Conservation (phyloP, 2,329 filamentous ascomycete genomes). For the Parascedosporium putredinis region DNA sequence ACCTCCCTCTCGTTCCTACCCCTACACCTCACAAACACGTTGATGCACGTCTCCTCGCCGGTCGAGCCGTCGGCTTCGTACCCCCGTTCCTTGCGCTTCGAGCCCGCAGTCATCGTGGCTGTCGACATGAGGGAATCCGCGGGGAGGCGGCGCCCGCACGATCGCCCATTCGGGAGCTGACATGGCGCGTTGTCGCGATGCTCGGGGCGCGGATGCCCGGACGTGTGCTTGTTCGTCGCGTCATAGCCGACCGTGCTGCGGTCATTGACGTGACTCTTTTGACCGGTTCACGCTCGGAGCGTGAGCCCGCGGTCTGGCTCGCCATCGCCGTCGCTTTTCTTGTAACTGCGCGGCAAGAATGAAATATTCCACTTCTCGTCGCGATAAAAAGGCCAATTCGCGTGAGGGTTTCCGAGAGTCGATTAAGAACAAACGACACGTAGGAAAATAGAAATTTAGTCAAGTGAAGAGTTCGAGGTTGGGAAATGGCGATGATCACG, state of each 20-base stretch:
- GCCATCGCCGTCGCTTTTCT: constrained; percentile 1
- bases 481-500: too few relatives aligned
- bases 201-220: neutral
- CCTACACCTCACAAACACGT: constrained; percentile 89
- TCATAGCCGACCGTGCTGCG: constrained; percentile 9
- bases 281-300: constrained; percentile 6
- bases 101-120: constrained; percentile 40
- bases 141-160: constrained; percentile 46
- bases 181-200: neutral
- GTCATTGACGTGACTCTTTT: constrained; percentile 9
- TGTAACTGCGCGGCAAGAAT: neutral
- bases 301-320: constrained; percentile 1
- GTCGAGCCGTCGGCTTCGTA: constrained; percentile 57
- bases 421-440: too few relatives aligned
- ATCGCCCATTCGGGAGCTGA: neutral
- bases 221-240: constrained; percentile 8
- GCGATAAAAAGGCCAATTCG: too few relatives aligned
- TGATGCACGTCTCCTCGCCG: constrained; percentile 87
- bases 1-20: constrained; percentile 90
- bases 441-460: too few relatives aligned
- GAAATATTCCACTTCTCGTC: too few relatives aligned
- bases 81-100: constrained; percentile 80
- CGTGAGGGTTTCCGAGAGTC: too few relatives aligned
- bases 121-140: constrained; percentile 56
- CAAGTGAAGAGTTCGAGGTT: too few relatives aligned